phyloP scores from a whole-genome alignment of 495 filamentous ascomycete genomes.

The Neurospora pannonica region DNA sequence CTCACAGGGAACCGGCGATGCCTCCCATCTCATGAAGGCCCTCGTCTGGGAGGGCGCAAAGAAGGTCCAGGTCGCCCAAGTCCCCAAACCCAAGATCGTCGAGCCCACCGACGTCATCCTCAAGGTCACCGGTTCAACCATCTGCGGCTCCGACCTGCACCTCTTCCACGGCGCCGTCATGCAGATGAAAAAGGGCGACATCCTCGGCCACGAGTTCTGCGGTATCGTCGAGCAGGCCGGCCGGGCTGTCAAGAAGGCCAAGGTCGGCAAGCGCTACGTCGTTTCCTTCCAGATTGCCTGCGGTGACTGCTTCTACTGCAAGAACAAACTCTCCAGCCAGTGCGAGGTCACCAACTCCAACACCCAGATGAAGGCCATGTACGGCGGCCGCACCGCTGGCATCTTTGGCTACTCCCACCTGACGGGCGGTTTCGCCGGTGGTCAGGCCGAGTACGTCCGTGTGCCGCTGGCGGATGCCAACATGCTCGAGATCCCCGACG shows the following conservation, averaged over 20 bases:
- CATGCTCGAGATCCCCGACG: conserved; percentile 67
- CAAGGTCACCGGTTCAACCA: conserved; percentile 73
- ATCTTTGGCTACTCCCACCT: conserved; percentile 70
- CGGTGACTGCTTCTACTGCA: conserved; percentile 67
- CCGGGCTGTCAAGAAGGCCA: conserved; percentile 42
- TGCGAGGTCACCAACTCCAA: conserved; percentile 75
- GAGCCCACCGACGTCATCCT: conserved; percentile 73
- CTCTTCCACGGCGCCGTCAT: conserved; percentile 64
- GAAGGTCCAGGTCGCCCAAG: conserved; percentile 51
- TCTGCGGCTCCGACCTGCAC: conserved; percentile 84
- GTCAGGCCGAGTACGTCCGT: conserved; percentile 80
- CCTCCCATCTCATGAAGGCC: conserved; percentile 58
- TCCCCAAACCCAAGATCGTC: conserved; percentile 59
- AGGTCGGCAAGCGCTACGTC: conserved; percentile 67
- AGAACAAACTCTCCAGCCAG: conserved; percentile 61
- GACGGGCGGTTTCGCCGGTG: conserved; percentile 81
- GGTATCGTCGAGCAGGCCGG: conserved; percentile 70
- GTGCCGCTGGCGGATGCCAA: conserved; percentile 80
- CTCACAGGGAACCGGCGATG: conserved; percentile 26
- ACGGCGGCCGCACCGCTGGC: conserved; percentile 61
- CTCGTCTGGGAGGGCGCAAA: conserved; percentile 66
- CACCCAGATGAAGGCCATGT: conserved; percentile 60
- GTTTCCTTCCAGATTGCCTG: conserved; percentile 82
- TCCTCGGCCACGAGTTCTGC: conserved; percentile 85
- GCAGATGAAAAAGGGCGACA: conserved; percentile 72